Percentiles rank a stretch among this genome's conserved stretches.
Evolutionary conservation across 306 rosid genomes (phyloP).

Genomic region (Trifolium subterraneum): DNA sequence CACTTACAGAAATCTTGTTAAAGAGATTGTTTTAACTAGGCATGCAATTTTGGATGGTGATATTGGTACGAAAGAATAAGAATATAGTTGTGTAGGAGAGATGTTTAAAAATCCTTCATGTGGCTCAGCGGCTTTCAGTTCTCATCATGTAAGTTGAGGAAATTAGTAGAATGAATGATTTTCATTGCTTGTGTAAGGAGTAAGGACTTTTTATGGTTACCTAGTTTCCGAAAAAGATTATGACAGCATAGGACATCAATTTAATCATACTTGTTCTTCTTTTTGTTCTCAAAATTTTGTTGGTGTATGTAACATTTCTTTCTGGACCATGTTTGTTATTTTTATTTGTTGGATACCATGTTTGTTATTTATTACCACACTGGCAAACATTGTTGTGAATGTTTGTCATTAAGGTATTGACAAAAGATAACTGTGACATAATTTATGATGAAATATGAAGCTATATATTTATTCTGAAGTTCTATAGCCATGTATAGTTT

Average conservation of each 20-base stretch:
- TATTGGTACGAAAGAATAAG: conserved; percentile 51
- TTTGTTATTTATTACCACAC: too few species aligned
- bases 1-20: conserved; percentile 79
- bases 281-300: conserved; percentile 2
- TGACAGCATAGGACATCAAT: conserved; percentile 1
- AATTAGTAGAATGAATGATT: conserved; percentile 35
- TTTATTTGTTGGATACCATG: too few species aligned
- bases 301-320: conserved; percentile 9
- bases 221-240: conserved; percentile 32
- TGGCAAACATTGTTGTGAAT: too few species aligned
- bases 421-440: neutral
- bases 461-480: neutral
- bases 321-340: conserved; percentile 3
- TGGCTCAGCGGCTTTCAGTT: too few species aligned
- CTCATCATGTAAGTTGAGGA: conserved; percentile 17
- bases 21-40: conserved; percentile 90
- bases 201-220: conserved; percentile 9
- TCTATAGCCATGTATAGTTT: too few species aligned
- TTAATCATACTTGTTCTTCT: neutral
- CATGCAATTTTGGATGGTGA: conserved; percentile 95
- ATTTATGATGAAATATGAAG: neutral
- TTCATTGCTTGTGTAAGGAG: neutral
- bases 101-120: conserved; percentile 2
- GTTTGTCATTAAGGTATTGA: conserved; percentile 19
- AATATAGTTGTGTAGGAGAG: conserved; percentile 24